Conservation (phyloP, 371 early-diverging fungal genomes). For the Actinomortierella wolfii region DNA sequence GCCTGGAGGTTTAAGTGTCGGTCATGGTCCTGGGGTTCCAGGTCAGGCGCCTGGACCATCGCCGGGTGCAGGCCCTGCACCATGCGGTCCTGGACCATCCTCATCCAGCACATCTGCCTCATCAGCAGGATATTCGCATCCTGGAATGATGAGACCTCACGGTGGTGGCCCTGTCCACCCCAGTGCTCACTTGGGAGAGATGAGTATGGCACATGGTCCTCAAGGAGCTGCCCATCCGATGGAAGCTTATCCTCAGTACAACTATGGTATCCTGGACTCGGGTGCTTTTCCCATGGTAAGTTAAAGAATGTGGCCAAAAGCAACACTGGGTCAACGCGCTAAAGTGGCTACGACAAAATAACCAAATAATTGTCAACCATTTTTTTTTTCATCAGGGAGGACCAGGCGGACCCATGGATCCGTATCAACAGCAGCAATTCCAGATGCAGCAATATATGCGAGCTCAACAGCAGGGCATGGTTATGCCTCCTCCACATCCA, state of each 20-base stretch:
- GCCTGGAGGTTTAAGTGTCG: constrained; percentile 1
- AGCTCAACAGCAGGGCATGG: constrained; percentile 7
- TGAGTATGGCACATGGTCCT: too few relatives aligned
- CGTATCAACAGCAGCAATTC: constrained; percentile 28
- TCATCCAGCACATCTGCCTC: background rate
- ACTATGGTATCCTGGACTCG: constrained; percentile 20
- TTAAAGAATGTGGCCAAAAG: too few relatives aligned
- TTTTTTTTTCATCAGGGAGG: background rate
- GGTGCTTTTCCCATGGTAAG: constrained; percentile 27
- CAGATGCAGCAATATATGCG: constrained; percentile 42
- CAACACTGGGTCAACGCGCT: too few relatives aligned
- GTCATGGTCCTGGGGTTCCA: constrained; percentile 19
- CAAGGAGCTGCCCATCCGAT: constrained; percentile 1
- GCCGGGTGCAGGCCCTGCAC: constrained; percentile 6
- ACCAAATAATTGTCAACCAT: background rate
- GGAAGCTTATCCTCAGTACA: constrained; percentile 25
- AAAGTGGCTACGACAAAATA: background rate
- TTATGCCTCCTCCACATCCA: too few relatives aligned
- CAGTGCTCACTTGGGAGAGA: constrained; percentile 7
- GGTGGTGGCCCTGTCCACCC: constrained; percentile 7
- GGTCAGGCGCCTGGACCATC: constrained; percentile 33
- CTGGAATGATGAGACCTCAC: constrained; percentile 15
- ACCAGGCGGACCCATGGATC: constrained; percentile 19
- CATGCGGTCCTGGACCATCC: background rate
- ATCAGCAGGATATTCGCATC: background rate